Evolutionary conservation across 192 early-diverging fungal species (phyloP).

Genomic region (Mortierella antarctica): DNA sequence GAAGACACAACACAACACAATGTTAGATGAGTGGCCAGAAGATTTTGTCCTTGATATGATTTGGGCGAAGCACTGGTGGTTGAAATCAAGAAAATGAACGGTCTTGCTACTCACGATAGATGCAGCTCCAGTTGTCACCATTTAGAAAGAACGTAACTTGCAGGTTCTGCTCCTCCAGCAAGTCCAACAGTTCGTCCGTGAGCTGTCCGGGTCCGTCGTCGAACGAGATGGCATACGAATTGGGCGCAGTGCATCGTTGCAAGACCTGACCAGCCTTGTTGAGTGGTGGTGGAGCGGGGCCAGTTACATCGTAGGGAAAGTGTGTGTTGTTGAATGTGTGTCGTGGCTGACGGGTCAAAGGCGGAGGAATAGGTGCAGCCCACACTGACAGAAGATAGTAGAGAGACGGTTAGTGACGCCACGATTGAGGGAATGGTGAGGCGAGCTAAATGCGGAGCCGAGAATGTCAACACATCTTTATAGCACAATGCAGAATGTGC

Average conservation of each 20-base stretch:
- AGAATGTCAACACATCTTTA: too few relatives aligned
- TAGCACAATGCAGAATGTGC: too few relatives aligned
- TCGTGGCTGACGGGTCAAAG: slow-evolving; percentile 8
- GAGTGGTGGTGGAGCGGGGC: slow-evolving; percentile 21
- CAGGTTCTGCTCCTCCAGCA: slow-evolving; percentile 58
- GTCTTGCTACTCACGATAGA: slow-evolving; percentile 45
- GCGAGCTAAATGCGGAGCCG: too few relatives aligned
- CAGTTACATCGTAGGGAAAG: slow-evolving; percentile 27
- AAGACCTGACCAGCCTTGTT: slow-evolving; percentile 30
- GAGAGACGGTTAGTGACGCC: too few relatives aligned
- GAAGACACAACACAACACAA: slow-evolving; percentile 3
- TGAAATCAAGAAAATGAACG: not conserved
- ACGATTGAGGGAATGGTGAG: too few relatives aligned
- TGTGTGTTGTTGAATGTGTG: slow-evolving; percentile 29
- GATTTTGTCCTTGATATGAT: not conserved
- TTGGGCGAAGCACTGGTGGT: not conserved
- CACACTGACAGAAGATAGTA: slow-evolving; percentile 1
- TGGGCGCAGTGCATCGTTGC: slow-evolving; percentile 12
- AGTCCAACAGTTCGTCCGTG: slow-evolving; percentile 63
- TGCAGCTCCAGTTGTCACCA: slow-evolving; percentile 57
- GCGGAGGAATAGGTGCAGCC: slow-evolving; percentile 35
- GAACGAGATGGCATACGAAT: slow-evolving; percentile 64
- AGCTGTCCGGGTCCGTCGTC: slow-evolving; percentile 74
- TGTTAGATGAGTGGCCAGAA: not conserved
- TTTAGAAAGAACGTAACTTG: slow-evolving; percentile 75